Base-by-base conservation (phyloP, 257 asterid genomes). In the Thymus quinquecostatus region DNA sequence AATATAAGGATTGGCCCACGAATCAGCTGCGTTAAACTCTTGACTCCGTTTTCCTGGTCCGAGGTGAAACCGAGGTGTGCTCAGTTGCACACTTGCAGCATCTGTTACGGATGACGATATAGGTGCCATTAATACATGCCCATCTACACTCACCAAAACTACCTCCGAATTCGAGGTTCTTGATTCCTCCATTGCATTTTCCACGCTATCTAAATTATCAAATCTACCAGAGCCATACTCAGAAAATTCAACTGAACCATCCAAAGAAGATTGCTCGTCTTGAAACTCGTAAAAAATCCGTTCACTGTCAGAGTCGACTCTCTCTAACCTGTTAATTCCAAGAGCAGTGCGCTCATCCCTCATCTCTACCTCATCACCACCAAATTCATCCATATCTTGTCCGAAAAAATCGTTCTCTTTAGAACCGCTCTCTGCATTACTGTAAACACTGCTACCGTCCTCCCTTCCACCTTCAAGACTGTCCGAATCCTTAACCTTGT, bases 61-160 rank as follows among this genome's bases (percentile, higher is more conserved):
- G 30, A 87, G 86, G 78, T 88, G 89, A 86, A 88, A 85, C 80
- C 73, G 94, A 64, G 96, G 92, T 3, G 88, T 87, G 69, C 54
- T 81, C 58, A 87, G 74, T 64, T 89, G 86, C 79, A 87, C 82
- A 60, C 85, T 80, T 55, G 86, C 97, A 29, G 78, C 64, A 8
- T 80, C 80, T 60, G 86, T 81, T 63, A 78, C 96, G 2, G 84
- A 81, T 13, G 90, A 87, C 8, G 91, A 88, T 77, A 92, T 85
- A 61, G 98, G 99, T 10, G 99, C 99, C 34, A 85, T 95, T 45
- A 90, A 78, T 79, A 95, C 78, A 60, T 88, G 96, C 50, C 98
- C 99, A 67, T 95, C 99, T 49, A 89, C 94, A 59, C 98, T 92
- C 56, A 92, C 97, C 75, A 95, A 78, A 78, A 95, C 93, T 48